Percentiles rank a stretch among this genome's conserved stretches.
phyloP scores from a whole-genome alignment of 2,329 filamentous ascomycete species.

The Beauveria sp. region DNA sequence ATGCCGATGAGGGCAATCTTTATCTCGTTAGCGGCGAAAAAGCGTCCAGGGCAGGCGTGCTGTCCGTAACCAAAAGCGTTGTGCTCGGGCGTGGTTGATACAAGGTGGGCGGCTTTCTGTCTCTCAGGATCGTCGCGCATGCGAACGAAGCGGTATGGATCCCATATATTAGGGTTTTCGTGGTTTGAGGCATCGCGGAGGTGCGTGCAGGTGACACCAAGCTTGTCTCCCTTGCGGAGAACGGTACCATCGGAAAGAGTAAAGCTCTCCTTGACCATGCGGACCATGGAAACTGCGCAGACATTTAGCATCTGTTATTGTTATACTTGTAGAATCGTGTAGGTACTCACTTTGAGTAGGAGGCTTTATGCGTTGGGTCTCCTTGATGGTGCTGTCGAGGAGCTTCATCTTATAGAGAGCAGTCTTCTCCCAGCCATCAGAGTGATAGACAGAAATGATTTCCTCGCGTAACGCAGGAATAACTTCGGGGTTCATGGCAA shows the following conservation, averaged over 20 bases:
- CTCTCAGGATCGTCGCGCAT: constrained; percentile 28
- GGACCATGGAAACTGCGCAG: constrained; percentile 6
- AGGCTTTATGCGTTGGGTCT: constrained; percentile 39
- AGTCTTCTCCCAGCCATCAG: constrained; percentile 35
- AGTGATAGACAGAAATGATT: constrained; percentile 16
- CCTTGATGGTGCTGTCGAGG: constrained; percentile 43
- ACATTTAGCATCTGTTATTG: too few relatives aligned
- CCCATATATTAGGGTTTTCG: constrained; percentile 30
- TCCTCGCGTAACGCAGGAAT: constrained; percentile 35
- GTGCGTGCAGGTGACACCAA: background rate
- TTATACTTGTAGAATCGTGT: too few relatives aligned
- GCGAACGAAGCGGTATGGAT: constrained; percentile 38
- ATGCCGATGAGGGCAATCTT: constrained; percentile 44
- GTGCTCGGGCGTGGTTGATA: constrained; percentile 40
- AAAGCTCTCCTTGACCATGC: constrained; percentile 8
- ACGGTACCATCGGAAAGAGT: constrained; percentile 12
- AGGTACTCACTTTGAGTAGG: constrained; percentile 22
- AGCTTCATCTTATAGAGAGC: constrained; percentile 35
- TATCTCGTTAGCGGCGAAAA: constrained; percentile 45
- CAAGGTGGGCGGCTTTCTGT: constrained; percentile 30
- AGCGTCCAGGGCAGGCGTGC: constrained; percentile 46
- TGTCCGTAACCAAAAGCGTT: constrained; percentile 47
- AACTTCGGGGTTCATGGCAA: constrained; percentile 33
- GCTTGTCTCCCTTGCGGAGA: constrained; percentile 8
- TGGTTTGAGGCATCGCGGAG: constrained; percentile 21